These are phyloP conservation scores for Podaxis pistillaris DNA, from an alignment of 768 basidiomycete species.

Conservation along the genomic window DNA sequence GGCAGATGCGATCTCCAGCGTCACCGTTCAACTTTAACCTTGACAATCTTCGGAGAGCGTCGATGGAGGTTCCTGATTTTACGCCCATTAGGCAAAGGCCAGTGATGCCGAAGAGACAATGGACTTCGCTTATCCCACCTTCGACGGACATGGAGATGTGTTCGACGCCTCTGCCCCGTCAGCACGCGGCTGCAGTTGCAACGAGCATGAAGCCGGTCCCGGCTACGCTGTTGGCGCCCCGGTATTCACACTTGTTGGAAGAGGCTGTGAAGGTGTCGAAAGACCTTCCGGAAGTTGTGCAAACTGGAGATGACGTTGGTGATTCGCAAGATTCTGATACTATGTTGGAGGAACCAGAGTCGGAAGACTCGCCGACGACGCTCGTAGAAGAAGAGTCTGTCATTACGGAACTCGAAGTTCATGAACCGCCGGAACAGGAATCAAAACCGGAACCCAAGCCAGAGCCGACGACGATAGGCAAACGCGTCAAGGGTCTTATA, in stretches of 20 bases:
- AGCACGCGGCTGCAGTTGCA: conserved; percentile 9
- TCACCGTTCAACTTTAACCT: conserved; percentile 7
- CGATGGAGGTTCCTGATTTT: conserved; percentile 51
- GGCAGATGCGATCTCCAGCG: not conserved
- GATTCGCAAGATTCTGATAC: not conserved
- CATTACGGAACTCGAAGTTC: not conserved
- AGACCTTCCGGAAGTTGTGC: conserved; percentile 8
- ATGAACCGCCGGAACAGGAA: not conserved
- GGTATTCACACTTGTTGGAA: conserved; percentile 58
- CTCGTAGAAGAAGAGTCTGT: conserved; percentile 5
- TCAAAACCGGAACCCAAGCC: not conserved
- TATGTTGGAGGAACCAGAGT: not conserved
- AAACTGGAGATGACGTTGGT: not conserved
- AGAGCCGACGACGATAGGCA: conserved; percentile 38
- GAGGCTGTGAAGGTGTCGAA: conserved; percentile 46
- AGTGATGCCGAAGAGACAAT: conserved; percentile 24
- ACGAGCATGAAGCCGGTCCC: conserved; percentile 30
- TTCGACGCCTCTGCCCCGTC: conserved; percentile 30
- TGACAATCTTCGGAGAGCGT: conserved; percentile 17
- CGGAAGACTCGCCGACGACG: conserved; percentile 4
- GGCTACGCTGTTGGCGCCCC: conserved; percentile 45
- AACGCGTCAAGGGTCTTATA: conserved; percentile 53
- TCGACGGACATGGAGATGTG: conserved; percentile 20
- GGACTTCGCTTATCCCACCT: conserved; percentile 21
- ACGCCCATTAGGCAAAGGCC: conserved; percentile 42